Conservation (phyloP, 1,284 basidiomycete genomes). For the Cutaneotrichosporon dermatis region DNA sequence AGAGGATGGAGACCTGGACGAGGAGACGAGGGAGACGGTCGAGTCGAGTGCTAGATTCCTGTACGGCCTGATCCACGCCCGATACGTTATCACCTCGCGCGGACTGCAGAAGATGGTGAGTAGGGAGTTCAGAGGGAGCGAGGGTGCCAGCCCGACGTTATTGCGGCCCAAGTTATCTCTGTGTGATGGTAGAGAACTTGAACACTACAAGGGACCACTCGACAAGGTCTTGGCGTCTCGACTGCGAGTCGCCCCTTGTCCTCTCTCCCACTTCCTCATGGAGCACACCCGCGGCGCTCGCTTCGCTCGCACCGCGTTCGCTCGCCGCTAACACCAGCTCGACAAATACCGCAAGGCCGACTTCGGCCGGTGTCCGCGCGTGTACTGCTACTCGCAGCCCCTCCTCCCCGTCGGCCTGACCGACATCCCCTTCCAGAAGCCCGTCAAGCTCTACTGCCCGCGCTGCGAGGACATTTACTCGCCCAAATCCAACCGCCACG, state of each 20-base stretch:
- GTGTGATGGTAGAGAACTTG: no score
- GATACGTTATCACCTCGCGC: constrained; percentile 91
- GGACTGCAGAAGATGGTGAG: constrained; percentile 92
- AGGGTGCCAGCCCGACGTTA: no score
- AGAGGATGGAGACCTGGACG: constrained; percentile 53
- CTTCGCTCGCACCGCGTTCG: no score
- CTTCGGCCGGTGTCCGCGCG: constrained; percentile 91
- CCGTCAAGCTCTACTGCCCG: constrained; percentile 93
- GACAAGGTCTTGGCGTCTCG: no score
- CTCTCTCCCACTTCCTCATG: no score
- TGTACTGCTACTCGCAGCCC: constrained; percentile 84
- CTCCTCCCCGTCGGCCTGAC: constrained; percentile 92
- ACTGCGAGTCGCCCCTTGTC: no score
- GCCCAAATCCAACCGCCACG: constrained; percentile 88
- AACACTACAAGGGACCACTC: no score
- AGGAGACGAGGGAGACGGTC: constrained; percentile 54
- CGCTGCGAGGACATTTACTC: constrained; percentile 95
- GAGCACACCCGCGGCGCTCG: no score
- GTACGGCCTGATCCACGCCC: constrained; percentile 93
- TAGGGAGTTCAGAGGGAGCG: neutral
- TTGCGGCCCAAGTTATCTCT: no score
- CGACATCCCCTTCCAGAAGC: constrained; percentile 91
- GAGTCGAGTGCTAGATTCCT: constrained; percentile 84
- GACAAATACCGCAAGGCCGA: constrained; percentile 96
- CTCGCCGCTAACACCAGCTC: constrained; percentile 56